phyloP scores from a whole-genome alignment of 257 asterid genomes.

The Marsdenia floribunda region DNA sequence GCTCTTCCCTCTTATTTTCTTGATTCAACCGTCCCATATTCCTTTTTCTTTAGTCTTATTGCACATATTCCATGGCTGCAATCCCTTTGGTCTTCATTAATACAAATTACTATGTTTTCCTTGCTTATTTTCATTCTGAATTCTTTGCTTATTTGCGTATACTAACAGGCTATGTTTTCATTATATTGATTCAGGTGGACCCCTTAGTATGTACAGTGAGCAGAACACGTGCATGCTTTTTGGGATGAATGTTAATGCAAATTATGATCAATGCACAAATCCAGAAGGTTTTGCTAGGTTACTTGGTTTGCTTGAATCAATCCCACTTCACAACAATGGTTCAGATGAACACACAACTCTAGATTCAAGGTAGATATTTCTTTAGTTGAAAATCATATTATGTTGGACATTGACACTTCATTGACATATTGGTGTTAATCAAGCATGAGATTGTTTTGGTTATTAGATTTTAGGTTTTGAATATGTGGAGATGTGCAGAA shows the following conservation, averaged over 20 bases:
- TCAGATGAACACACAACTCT: slow-evolving; percentile 51
- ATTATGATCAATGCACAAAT: slow-evolving; percentile 66
- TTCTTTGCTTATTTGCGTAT: neutral
- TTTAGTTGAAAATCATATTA: neutral
- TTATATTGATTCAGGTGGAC: slow-evolving; percentile 48
- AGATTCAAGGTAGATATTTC: slow-evolving; percentile 54
- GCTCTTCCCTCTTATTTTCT: neutral
- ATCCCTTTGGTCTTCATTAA: neutral
- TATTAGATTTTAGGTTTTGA: neutral
- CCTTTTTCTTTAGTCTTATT: neutral
- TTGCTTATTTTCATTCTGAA: neutral
- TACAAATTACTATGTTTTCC: neutral
- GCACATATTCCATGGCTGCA: neutral
- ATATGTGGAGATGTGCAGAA: neutral
- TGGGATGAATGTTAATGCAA: slow-evolving; percentile 51
- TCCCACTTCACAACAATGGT: slow-evolving; percentile 69
- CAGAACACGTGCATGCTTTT: slow-evolving; percentile 57
- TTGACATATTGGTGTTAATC: neutral
- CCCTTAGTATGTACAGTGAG: slow-evolving; percentile 54
- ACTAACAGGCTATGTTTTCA: neutral
- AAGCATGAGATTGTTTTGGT: neutral
- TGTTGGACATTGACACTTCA: neutral
- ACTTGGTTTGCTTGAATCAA: slow-evolving; percentile 80
- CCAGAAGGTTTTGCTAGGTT: slow-evolving; percentile 84
- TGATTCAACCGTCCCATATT: neutral